These are phyloP conservation scores for Penicillium pulvis DNA, from an alignment of 495 filamentous ascomycete species.

Conservation along the genomic window DNA sequence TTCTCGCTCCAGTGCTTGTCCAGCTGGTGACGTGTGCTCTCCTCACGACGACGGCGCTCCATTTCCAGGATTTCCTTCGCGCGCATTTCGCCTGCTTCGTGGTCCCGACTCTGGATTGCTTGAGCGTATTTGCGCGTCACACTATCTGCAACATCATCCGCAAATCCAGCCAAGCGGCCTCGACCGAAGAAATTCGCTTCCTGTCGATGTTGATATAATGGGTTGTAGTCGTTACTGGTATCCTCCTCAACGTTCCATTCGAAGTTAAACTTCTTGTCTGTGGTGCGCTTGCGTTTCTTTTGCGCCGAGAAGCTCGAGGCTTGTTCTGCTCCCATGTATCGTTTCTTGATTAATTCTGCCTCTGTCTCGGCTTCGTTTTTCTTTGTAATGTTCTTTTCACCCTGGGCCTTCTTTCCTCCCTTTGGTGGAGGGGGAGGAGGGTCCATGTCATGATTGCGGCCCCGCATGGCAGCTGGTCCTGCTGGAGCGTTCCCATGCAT, in stretches of 20 bases:
- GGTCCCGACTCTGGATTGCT: slow-evolving; percentile 76
- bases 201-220: slow-evolving; percentile 74
- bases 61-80: slow-evolving; percentile 85
- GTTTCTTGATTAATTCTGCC: slow-evolving; percentile 72
- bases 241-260: slow-evolving; percentile 98
- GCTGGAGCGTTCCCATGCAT: slow-evolving; percentile 63
- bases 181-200: slow-evolving; percentile 80
- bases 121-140: slow-evolving; percentile 73
- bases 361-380: slow-evolving; percentile 67
- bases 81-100: slow-evolving; percentile 73
- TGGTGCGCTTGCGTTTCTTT: slow-evolving; percentile 92
- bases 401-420: slow-evolving; percentile 37
- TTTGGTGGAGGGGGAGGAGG: slow-evolving; percentile 48
- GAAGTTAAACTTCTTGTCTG: slow-evolving; percentile 98
- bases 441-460: slow-evolving; percentile 55
- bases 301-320: slow-evolving; percentile 91
- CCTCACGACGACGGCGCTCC: slow-evolving; percentile 78
- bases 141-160: slow-evolving; percentile 72
- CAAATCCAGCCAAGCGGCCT: slow-evolving; percentile 80
- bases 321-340: slow-evolving; percentile 92
- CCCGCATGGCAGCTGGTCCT: slow-evolving; percentile 57
- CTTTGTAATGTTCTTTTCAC: slow-evolving; percentile 58
- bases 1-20: slow-evolving; percentile 99
- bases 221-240: slow-evolving; percentile 87
- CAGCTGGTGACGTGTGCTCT: slow-evolving; percentile 66